Percentiles rank a stretch among this genome's conserved stretches.
These are phyloP conservation scores for Hansenula sp. DNA, from an alignment of 1,139 yeast species.

Conservation along the genomic window DNA sequence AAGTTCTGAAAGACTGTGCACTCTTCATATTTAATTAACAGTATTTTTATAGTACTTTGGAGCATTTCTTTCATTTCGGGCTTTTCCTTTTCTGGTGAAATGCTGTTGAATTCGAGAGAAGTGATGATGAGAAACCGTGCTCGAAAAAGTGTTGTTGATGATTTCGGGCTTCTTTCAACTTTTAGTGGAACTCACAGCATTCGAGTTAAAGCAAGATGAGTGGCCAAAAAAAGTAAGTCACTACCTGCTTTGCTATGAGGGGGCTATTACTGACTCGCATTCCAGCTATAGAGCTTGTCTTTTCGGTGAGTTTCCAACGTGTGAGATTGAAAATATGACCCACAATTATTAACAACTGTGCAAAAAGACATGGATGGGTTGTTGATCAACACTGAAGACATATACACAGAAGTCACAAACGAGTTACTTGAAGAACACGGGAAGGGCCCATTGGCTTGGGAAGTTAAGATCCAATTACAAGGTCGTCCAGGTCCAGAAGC, in stretches of 20 bases:
- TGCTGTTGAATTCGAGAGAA: too few relatives aligned
- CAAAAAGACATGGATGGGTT: constrained; percentile 87
- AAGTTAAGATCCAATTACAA: constrained; percentile 77
- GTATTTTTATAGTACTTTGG: too few relatives aligned
- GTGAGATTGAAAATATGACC: background rate
- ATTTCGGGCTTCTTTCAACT: background rate
- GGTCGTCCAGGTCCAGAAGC: constrained; percentile 86
- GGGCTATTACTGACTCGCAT: too few relatives aligned
- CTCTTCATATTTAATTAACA: too few relatives aligned
- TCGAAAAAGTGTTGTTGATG: too few relatives aligned
- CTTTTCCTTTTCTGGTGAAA: too few relatives aligned
- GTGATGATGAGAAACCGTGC: too few relatives aligned
- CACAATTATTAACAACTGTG: background rate
- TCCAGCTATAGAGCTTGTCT: constrained; percentile 70
- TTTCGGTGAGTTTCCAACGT: constrained; percentile 49
- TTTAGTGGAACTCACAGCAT: too few relatives aligned
- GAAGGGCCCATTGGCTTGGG: constrained; percentile 85
- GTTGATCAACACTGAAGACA: constrained; percentile 83
- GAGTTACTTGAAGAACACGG: constrained; percentile 63
- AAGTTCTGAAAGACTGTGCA: too few relatives aligned
- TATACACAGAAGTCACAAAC: constrained; percentile 75
- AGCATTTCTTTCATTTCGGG: too few relatives aligned
- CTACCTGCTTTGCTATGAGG: background rate
- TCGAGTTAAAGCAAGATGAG: too few relatives aligned
- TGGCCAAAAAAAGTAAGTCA: constrained; percentile 1